These are phyloP conservation scores for Aphanomyces cochlioides DNA, from an alignment of 352 stramenopile genomes.

Conservation along the genomic window DNA sequence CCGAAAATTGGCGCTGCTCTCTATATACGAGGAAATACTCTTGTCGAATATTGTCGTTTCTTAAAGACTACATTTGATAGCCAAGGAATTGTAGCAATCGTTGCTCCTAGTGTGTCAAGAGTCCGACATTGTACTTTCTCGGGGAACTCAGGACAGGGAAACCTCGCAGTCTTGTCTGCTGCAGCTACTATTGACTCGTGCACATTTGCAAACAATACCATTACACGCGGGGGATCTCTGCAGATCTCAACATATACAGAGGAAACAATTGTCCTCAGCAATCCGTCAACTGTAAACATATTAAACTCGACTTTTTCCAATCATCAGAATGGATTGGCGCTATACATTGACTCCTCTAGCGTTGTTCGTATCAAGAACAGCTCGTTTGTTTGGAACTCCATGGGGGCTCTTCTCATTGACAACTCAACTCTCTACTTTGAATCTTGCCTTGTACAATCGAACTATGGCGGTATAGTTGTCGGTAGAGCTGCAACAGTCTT, in stretches of 20 bases:
- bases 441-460: too few species aligned
- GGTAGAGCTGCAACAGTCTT: too few species aligned
- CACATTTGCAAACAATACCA: conserved; percentile 8
- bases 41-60: conserved; percentile 14
- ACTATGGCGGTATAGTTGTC: too few species aligned
- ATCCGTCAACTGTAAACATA: neutral
- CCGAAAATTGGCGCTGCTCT: conserved; percentile 14
- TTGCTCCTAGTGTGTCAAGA: conserved; percentile 10
- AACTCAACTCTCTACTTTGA: neutral
- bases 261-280: neutral
- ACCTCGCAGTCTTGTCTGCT: conserved; percentile 12
- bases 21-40: neutral
- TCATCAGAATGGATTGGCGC: neutral
- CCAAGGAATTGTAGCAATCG: conserved; percentile 22
- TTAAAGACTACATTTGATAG: neutral
- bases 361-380: neutral
- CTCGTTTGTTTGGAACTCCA: neutral
- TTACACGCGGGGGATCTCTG: neutral
- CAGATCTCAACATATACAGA: neutral
- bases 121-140: neutral
- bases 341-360: neutral
- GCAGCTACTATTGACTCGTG: neutral
- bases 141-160: neutral
- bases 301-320: conserved; percentile 2
- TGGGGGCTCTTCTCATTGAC: neutral